Base-by-base conservation (phyloP, 1,139 yeast species). In the Blastobotrys serpentis region DNA sequence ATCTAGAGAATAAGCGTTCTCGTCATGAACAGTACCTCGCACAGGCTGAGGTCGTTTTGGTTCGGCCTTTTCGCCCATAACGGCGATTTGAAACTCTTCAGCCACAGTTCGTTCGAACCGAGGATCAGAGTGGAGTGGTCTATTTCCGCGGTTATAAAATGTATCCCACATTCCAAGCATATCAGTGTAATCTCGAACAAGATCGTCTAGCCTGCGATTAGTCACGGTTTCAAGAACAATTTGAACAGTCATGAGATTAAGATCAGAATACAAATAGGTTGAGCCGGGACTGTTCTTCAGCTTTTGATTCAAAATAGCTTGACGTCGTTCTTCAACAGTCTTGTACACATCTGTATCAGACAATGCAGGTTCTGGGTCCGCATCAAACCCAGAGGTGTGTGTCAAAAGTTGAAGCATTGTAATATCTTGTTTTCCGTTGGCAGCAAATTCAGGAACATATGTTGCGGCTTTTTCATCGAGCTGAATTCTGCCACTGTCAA, bases 1-100 rank as follows among this genome's bases (percentile, higher is more conserved):
- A 14, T 41, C 45, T 2, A 53, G 42, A 16, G 46, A 41, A 33
- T 44, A 53, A 2, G 57, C 56, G 13, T 54, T 52, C 42, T 54
- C 57, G 36, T 54, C 57, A 40, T 54, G 57, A 13, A 54, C 57
- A 16, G 48, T 43, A 23, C 57, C 57, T 25, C 56, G 21, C 13
- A 54, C 56, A 2, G 57, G 57, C 38, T 54, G 56, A 4, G 49
- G 48, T 11, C 57, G 45, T 21, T 42, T 36, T 21, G 54, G 53
- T 33, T 51, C 51, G 4, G 19, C 45, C 16, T 36, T 36, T 6
- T 21, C 32, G 8, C 50, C 50, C 41, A 47, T 13, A 29, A 47
- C 50, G 8, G 43, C 50, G 25, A 47, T 47, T 19, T 45, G 47
- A 41, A 46, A 54, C 39, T 54, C 56, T 29, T 52, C 47, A 3